A percentile compares a stretch with the other conserved stretches of the same genome.
Evolutionary conservation across 1,139 yeast species (phyloP).

Genomic region (Magnusiomyces fungicola): DNA sequence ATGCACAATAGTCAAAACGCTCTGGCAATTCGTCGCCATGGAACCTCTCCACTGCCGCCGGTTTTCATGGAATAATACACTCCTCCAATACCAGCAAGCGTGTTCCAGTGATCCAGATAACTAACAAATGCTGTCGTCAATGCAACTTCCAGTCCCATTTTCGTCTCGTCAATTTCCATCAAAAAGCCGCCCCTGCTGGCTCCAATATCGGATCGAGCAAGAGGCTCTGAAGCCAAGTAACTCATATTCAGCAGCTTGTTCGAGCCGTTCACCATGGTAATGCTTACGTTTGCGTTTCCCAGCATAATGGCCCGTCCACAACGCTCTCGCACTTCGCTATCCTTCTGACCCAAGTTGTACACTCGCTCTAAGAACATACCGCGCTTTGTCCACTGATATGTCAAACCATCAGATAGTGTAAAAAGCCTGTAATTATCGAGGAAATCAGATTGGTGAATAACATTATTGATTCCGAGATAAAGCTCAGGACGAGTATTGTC

Average conservation of each 20-base stretch:
- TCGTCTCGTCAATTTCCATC: slow-evolving; percentile 45
- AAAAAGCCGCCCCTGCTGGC: slow-evolving; percentile 39
- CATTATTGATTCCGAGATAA: slow-evolving; percentile 58
- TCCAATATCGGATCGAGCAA: not conserved
- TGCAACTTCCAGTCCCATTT: slow-evolving; percentile 50
- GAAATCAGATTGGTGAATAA: slow-evolving; percentile 55
- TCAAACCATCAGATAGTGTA: slow-evolving; percentile 49
- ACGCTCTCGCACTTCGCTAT: slow-evolving; percentile 54
- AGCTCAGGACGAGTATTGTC: slow-evolving; percentile 32
- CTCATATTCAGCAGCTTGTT: slow-evolving; percentile 19
- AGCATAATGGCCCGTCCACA: slow-evolving; percentile 34
- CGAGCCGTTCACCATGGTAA: not conserved
- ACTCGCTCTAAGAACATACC: slow-evolving; percentile 54
- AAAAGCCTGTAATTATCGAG: slow-evolving; percentile 53
- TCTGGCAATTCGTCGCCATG: slow-evolving; percentile 51
- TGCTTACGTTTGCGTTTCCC: not conserved
- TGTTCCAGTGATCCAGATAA: slow-evolving; percentile 61
- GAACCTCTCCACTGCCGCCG: slow-evolving; percentile 41
- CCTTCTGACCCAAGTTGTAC: slow-evolving; percentile 50
- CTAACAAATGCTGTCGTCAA: slow-evolving; percentile 53
- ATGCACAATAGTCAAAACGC: too few relatives aligned
- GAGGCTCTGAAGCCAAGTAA: not conserved
- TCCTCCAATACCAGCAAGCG: slow-evolving; percentile 52
- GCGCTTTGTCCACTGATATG: slow-evolving; percentile 58
- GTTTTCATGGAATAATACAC: slow-evolving; percentile 50